Conservation (phyloP, 1,139 yeast species). For the Magnusiomyces ingens region DNA sequence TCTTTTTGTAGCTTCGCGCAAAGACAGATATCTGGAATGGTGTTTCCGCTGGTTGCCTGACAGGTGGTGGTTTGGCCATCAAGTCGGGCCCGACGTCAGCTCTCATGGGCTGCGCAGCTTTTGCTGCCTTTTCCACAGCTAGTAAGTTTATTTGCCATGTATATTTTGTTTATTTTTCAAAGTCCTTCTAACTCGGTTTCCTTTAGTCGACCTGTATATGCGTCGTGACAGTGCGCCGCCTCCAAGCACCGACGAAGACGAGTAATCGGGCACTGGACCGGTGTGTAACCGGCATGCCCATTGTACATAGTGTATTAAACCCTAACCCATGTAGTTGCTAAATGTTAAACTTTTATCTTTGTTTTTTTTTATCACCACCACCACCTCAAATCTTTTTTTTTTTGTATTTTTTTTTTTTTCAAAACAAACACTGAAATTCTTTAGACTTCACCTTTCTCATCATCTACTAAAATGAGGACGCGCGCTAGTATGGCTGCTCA, state of each 20-base stretch:
- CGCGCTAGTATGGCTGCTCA: not conserved
- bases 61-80: constrained; percentile 85
- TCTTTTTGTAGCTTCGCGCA: constrained; percentile 50
- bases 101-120: constrained; percentile 88
- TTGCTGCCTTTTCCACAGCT: constrained; percentile 94
- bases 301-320: no score
- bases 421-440: not conserved
- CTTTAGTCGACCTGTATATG: constrained; percentile 66
- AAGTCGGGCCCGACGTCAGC: constrained; percentile 95
- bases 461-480: not conserved
- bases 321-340: not conserved
- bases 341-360: not conserved
- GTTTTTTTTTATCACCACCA: not conserved
- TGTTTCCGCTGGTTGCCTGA: constrained; percentile 85
- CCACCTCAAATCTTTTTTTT: not conserved
- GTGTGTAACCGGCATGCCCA: constrained; percentile 5
- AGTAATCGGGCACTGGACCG: constrained; percentile 33
- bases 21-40: constrained; percentile 92
- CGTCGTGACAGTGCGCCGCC: constrained; percentile 82
- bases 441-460: no score
- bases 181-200: not conserved
- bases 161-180: not conserved
- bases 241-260: constrained; percentile 84
- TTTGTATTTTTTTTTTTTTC: not conserved
- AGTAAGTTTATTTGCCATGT: constrained; percentile 26